A percentile compares a stretch with the other conserved stretches of the same genome.
Conservation (phyloP, 2,329 filamentous ascomycete genomes). For the Colletotrichum tropicicola region DNA sequence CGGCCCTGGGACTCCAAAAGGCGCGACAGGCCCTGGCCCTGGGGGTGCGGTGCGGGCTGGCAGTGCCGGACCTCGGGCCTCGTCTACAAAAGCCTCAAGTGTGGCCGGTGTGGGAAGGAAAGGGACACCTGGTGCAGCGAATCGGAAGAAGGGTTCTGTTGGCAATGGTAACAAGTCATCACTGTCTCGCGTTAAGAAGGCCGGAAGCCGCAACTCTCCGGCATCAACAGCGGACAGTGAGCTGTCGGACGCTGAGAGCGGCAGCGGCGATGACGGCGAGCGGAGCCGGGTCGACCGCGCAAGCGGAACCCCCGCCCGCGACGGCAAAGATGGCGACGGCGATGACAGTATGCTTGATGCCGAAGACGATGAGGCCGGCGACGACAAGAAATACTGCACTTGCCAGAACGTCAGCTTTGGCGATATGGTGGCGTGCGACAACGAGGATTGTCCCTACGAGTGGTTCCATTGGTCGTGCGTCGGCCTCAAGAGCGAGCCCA, state of each 20-base stretch:
- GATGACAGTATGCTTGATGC: slow-evolving; percentile 65
- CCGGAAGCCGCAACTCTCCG: slow-evolving; percentile 65
- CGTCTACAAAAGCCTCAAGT: slow-evolving; percentile 53
- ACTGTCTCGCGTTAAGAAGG: slow-evolving; percentile 70
- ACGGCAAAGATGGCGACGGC: slow-evolving; percentile 51
- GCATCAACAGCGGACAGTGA: slow-evolving; percentile 72
- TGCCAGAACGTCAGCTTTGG: slow-evolving; percentile 87
- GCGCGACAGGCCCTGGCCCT: slow-evolving; percentile 37
- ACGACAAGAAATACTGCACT: slow-evolving; percentile 84
- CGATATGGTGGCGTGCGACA: slow-evolving; percentile 91
- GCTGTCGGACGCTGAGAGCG: slow-evolving; percentile 69
- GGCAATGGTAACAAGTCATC: slow-evolving; percentile 62
- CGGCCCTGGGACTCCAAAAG: slow-evolving; percentile 70
- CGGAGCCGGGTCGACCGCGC: slow-evolving; percentile 30
- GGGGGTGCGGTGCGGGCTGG: slow-evolving; percentile 58
- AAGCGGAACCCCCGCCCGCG: slow-evolving; percentile 36
- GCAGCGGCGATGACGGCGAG: slow-evolving; percentile 62
- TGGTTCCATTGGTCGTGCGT: slow-evolving; percentile 90
- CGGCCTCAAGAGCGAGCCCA: slow-evolving; percentile 73
- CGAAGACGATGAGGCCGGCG: slow-evolving; percentile 76
- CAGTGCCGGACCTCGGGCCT: slow-evolving; percentile 67
- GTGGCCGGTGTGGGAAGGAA: slow-evolving; percentile 54
- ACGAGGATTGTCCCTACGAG: slow-evolving; percentile 81
- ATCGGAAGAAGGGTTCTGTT: slow-evolving; percentile 56
- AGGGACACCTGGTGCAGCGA: slow-evolving; percentile 52